Conservation (phyloP, 352 stramenopile genomes). For the Pythium rhizo-oryzae region DNA sequence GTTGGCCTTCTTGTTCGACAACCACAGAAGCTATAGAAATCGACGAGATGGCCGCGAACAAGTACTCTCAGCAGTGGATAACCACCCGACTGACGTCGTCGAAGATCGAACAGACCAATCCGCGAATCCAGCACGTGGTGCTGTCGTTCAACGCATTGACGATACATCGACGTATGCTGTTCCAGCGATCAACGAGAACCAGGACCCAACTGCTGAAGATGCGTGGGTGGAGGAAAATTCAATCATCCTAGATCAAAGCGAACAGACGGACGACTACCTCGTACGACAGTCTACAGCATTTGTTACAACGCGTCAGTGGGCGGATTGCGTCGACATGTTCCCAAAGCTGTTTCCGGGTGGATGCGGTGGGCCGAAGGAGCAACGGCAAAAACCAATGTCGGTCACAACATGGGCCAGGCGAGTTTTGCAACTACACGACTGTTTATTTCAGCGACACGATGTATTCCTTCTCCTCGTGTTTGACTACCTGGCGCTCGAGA, state of each 20-base stretch:
- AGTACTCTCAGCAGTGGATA: too few species aligned
- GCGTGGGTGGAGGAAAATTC: slow-evolving; percentile 12
- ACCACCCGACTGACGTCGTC: too few species aligned
- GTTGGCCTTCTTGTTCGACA: background rate
- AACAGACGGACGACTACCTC: slow-evolving; percentile 12
- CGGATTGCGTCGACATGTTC: slow-evolving; percentile 28
- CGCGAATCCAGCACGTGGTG: background rate
- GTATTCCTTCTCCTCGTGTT: slow-evolving; percentile 33
- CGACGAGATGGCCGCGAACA: too few species aligned
- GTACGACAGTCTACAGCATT: slow-evolving; percentile 24
- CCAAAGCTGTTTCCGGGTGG: slow-evolving; percentile 28
- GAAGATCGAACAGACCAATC: background rate
- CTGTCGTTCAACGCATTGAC: slow-evolving; percentile 12
- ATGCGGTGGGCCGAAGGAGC: slow-evolving; percentile 29
- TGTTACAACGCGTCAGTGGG: slow-evolving; percentile 7
- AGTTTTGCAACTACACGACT: slow-evolving; percentile 19
- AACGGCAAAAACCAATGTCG: slow-evolving; percentile 12
- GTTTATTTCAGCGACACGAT: slow-evolving; percentile 33
- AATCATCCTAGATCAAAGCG: slow-evolving; percentile 5
- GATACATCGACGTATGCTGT: slow-evolving; percentile 17
- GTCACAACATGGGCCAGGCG: slow-evolving; percentile 23
- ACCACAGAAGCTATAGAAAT: slow-evolving; percentile 12
- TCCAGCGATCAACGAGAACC: background rate
- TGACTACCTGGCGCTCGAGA: slow-evolving; percentile 22
- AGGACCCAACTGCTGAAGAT: background rate